A percentile compares a stretch with the other conserved stretches of the same genome.
Evolutionary conservation across 2,329 filamentous ascomycete species (phyloP).

Genomic region (Dactylellina leptospora): DNA sequence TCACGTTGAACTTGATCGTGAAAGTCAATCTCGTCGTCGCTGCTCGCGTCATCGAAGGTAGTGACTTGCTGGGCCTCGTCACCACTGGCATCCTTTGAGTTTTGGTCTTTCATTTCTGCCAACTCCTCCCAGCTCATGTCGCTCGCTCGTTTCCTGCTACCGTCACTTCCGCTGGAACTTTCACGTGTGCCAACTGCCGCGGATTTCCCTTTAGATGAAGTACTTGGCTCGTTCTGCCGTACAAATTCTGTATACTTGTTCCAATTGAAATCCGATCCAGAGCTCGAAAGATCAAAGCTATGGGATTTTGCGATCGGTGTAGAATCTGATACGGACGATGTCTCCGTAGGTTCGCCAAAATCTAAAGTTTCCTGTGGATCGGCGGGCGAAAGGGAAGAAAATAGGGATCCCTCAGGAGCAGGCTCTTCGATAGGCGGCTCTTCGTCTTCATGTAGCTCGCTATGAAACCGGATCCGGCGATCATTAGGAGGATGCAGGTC

Average conservation of each 20-base stretch:
- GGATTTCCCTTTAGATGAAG: slow-evolving; percentile 24
- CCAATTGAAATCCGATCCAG: slow-evolving; percentile 49
- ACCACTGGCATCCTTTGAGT: slow-evolving; percentile 32
- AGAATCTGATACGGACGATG: background rate
- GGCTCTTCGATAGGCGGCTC: background rate
- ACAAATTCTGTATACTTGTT: slow-evolving; percentile 50
- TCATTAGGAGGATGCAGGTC: slow-evolving; percentile 4
- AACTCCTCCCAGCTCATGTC: slow-evolving; percentile 51
- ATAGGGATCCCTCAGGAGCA: background rate
- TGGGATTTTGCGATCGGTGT: slow-evolving; percentile 20
- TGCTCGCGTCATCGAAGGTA: slow-evolving; percentile 34
- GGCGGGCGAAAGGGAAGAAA: no score
- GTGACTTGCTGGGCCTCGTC: slow-evolving; percentile 38
- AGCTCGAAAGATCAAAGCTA: slow-evolving; percentile 46
- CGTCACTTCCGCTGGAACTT: slow-evolving; percentile 49
- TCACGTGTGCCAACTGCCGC: slow-evolving; percentile 23
- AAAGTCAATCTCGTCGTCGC: slow-evolving; percentile 53
- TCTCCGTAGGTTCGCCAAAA: background rate
- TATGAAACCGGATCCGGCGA: no score
- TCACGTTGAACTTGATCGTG: slow-evolving; percentile 50
- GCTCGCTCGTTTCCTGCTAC: slow-evolving; percentile 43
- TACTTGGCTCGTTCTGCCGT: slow-evolving; percentile 20
- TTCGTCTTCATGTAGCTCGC: no score
- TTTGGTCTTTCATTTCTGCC: slow-evolving; percentile 38
- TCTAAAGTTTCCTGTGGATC: background rate